Percentiles rank a stretch among this genome's conserved stretches.
Evolutionary conservation across 768 basidiomycete genomes (phyloP).

Genomic region (Naganishia antarctica): DNA sequence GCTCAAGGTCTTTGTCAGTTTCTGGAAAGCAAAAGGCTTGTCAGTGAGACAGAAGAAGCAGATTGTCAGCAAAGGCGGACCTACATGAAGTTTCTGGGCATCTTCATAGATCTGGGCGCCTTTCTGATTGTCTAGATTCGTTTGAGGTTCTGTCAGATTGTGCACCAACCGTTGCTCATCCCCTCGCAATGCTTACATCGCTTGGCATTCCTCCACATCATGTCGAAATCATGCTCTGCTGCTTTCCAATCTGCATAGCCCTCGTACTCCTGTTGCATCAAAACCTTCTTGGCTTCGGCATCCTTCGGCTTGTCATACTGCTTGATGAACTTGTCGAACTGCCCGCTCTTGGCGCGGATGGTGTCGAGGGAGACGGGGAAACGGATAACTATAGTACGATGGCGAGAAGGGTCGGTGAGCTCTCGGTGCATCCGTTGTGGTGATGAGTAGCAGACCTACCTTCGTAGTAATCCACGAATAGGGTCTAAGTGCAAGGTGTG

Average conservation of each 20-base stretch:
- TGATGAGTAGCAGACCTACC: neutral
- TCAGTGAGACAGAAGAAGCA: neutral
- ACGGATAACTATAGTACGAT: neutral
- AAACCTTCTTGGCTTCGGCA: neutral
- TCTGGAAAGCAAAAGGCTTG: neutral
- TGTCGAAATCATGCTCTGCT: conserved; percentile 41
- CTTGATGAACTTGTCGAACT: conserved; percentile 20
- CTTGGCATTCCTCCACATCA: conserved; percentile 48
- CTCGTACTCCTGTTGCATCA: conserved; percentile 18
- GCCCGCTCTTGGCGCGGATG: conserved; percentile 4
- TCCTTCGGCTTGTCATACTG: conserved; percentile 20
- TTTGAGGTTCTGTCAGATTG: neutral
- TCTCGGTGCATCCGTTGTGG: neutral
- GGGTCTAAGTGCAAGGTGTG: neutral
- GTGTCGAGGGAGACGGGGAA: conserved; percentile 2
- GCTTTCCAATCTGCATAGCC: conserved; percentile 39
- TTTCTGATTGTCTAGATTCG: conserved; percentile 40
- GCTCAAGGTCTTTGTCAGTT: conserved; percentile 19
- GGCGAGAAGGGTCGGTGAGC: neutral
- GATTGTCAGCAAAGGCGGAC: conserved; percentile 40
- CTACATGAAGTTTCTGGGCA: conserved; percentile 54
- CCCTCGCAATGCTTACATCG: conserved; percentile 45
- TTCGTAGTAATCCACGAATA: conserved; percentile 12
- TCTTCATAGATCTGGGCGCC: conserved; percentile 44
- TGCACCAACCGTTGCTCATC: conserved; percentile 37